Conservation (phyloP, 306 rosid genomes). For the Vicia sativa region DNA sequence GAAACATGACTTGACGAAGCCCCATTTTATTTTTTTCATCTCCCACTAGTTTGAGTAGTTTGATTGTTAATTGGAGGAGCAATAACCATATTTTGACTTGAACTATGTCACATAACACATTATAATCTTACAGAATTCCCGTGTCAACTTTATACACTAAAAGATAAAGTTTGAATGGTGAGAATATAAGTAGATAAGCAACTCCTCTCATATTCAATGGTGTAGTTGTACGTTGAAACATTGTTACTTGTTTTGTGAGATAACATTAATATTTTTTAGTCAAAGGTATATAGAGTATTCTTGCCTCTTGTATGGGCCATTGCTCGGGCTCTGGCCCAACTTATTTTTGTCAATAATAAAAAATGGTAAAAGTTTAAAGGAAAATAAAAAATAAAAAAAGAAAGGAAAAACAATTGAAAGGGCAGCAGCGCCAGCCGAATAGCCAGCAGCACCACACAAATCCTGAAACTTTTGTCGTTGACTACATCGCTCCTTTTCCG, state of each 20-base stretch:
- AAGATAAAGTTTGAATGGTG: conserved; percentile 9
- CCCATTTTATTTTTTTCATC: neutral
- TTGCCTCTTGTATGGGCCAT: no score
- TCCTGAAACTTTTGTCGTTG: no score
- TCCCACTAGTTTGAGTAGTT: conserved; percentile 33
- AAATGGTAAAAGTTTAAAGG: no score
- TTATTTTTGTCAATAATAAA: no score
- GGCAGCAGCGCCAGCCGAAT: no score
- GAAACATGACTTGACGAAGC: conserved; percentile 17
- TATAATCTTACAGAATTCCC: conserved; percentile 2
- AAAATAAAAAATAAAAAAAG: no score
- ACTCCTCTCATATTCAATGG: neutral
- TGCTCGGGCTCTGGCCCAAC: no score
- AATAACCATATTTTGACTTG: conserved; percentile 4
- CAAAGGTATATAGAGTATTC: neutral
- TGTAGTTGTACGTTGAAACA: neutral
- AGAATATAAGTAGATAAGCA: neutral
- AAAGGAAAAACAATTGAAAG: no score
- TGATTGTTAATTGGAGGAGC: conserved; percentile 20
- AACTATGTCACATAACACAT: neutral
- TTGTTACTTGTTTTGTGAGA: conserved; percentile 4
- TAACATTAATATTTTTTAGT: neutral
- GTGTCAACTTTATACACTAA: neutral
- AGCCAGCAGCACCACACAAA: no score
- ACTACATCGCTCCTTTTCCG: no score